Percentiles rank a stretch among this genome's conserved stretches.
Conservation (phyloP, 164 flowering plant genomes). For the Platanus orientalis region DNA sequence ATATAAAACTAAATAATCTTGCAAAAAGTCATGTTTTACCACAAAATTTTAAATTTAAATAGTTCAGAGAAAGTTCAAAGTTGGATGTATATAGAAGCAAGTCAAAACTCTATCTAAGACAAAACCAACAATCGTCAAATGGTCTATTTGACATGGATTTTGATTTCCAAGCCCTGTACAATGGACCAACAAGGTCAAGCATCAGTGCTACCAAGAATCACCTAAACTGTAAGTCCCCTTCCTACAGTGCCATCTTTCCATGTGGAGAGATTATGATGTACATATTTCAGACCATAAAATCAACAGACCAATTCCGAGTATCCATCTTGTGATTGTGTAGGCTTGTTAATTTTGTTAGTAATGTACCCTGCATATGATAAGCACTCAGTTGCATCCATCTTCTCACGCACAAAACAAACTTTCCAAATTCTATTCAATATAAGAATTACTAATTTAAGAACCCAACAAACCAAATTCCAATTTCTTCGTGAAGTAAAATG, state of each 20-base stretch:
- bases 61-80: neutral
- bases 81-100: neutral
- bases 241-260: neutral
- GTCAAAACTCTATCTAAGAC: neutral
- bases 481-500: neutral
- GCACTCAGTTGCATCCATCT: neutral
- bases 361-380: neutral
- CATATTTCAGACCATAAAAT: neutral
- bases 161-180: neutral
- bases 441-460: neutral
- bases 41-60: neutral
- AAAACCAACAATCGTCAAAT: neutral
- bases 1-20: too few relatives aligned
- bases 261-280: neutral
- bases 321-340: neutral
- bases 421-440: neutral
- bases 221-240: neutral
- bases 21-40: too few relatives aligned
- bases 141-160: neutral
- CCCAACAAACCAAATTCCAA: neutral
- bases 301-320: neutral
- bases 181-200: neutral
- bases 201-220: neutral
- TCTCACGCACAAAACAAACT: neutral
- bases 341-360: neutral